Conservation (phyloP, 768 basidiomycete genomes). For the Dendrothele bispora region DNA sequence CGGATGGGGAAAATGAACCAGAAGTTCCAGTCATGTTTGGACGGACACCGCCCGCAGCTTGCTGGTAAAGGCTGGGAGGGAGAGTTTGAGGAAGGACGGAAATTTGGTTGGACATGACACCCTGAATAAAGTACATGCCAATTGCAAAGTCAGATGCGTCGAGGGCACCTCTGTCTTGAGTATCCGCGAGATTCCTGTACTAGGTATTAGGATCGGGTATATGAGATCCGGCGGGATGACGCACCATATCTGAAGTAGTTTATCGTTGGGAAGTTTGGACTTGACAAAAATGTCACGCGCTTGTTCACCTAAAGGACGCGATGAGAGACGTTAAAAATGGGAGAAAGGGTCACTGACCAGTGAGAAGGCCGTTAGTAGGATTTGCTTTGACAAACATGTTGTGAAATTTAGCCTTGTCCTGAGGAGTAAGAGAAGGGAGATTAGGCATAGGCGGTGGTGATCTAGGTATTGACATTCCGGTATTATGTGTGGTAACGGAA, state of each 20-base stretch:
- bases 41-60: constrained; percentile 55
- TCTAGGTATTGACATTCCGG: constrained; percentile 59
- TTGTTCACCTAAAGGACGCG: constrained; percentile 63
- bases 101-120: constrained; percentile 79
- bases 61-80: constrained; percentile 84
- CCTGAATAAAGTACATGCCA: constrained; percentile 96
- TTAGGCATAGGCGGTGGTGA: constrained; percentile 47
- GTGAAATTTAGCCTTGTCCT: constrained; percentile 85
- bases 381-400: constrained; percentile 73
- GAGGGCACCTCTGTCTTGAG: constrained; percentile 84
- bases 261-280: constrained; percentile 83
- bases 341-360: constrained; percentile 46
- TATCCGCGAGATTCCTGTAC: constrained; percentile 89
- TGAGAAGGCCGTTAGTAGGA: constrained; percentile 75
- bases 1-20: constrained; percentile 58
- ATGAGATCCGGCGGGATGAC: constrained; percentile 17
- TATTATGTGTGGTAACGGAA: constrained; percentile 55
- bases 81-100: constrained; percentile 70
- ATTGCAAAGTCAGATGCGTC: constrained; percentile 92
- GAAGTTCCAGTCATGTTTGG: constrained; percentile 64
- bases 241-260: constrained; percentile 91
- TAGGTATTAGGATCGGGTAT: constrained; percentile 1
- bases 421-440: constrained; percentile 69
- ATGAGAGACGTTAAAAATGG: neutral
- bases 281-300: constrained; percentile 90